Evolutionary conservation across 2,329 filamentous ascomycete species (phyloP).

Genomic region (Cladosporium sp.): DNA sequence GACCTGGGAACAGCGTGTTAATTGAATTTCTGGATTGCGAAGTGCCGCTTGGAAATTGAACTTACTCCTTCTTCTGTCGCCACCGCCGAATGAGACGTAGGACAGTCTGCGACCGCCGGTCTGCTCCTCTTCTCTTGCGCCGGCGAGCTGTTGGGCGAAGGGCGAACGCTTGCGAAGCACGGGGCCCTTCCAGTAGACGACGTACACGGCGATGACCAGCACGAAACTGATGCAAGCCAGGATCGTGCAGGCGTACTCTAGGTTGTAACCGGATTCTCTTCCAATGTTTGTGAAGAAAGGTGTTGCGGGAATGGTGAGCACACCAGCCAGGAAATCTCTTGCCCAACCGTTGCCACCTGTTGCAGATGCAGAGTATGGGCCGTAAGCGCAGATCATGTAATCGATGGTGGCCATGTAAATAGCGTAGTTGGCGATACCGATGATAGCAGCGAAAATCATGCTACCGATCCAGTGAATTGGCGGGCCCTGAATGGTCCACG

Average conservation of each 20-base stretch:
- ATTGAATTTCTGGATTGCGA: background rate
- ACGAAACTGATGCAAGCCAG: slow-evolving; percentile 49
- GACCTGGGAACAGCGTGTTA: background rate
- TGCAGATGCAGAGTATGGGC: slow-evolving; percentile 67
- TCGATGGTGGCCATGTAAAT: slow-evolving; percentile 42
- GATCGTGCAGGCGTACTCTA: slow-evolving; percentile 55
- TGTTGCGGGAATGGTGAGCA: slow-evolving; percentile 64
- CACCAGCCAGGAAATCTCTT: slow-evolving; percentile 69
- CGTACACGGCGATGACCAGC: slow-evolving; percentile 52
- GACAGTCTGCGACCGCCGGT: slow-evolving; percentile 25
- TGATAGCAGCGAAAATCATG: slow-evolving; percentile 62
- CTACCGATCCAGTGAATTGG: slow-evolving; percentile 65
- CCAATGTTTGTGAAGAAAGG: slow-evolving; percentile 52
- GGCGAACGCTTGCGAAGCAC: slow-evolving; percentile 47
- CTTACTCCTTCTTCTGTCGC: slow-evolving; percentile 22
- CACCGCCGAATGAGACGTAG: slow-evolving; percentile 23
- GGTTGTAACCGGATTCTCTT: slow-evolving; percentile 33
- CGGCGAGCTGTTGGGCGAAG: slow-evolving; percentile 47
- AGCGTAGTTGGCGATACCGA: slow-evolving; percentile 64
- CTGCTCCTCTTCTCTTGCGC: slow-evolving; percentile 20
- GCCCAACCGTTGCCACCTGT: slow-evolving; percentile 74
- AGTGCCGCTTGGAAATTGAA: background rate
- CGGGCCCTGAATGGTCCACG: slow-evolving; percentile 65
- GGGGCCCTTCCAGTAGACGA: slow-evolving; percentile 56
- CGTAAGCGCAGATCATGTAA: slow-evolving; percentile 71